phyloP scores from a whole-genome alignment of 2,329 filamentous ascomycete species.

The Aspergillus ibericus region DNA sequence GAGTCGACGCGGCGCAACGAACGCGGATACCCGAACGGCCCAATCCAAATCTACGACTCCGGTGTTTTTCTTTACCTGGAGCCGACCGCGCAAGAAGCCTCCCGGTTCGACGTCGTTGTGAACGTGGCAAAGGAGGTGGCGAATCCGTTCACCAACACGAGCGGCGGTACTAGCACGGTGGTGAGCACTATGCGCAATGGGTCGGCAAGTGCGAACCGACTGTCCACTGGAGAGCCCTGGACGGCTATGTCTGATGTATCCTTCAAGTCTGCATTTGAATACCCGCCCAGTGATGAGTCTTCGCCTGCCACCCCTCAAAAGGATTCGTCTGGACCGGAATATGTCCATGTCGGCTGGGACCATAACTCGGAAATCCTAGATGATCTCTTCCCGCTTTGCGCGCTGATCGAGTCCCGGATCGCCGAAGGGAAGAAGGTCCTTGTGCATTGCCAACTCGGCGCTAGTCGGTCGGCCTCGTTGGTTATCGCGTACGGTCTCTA shows the following conservation, averaged over 20 bases:
- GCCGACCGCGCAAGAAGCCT: slow-evolving; percentile 60
- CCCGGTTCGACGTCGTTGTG: slow-evolving; percentile 62
- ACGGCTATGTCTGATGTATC: slow-evolving; percentile 48
- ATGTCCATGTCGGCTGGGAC: slow-evolving; percentile 66
- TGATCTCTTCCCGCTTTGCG: slow-evolving; percentile 60
- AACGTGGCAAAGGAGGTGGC: slow-evolving; percentile 66
- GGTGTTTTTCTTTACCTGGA: slow-evolving; percentile 64
- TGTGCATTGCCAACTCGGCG: slow-evolving; percentile 65
- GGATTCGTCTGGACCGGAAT: slow-evolving; percentile 54
- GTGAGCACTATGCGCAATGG: slow-evolving; percentile 53
- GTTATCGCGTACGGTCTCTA: slow-evolving; percentile 66
- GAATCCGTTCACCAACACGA: slow-evolving; percentile 54
- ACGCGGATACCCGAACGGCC: slow-evolving; percentile 63
- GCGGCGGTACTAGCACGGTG: slow-evolving; percentile 38
- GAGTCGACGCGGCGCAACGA: slow-evolving; percentile 63
- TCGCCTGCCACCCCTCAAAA: slow-evolving; percentile 34
- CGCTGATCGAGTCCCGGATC: slow-evolving; percentile 61
- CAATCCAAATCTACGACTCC: slow-evolving; percentile 63
- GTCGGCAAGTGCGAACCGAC: slow-evolving; percentile 31
- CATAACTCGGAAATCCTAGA: slow-evolving; percentile 68
- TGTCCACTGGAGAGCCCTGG: slow-evolving; percentile 42
- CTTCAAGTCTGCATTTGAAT: slow-evolving; percentile 53
- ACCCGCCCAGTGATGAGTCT: slow-evolving; percentile 31
- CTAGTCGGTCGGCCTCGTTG: slow-evolving; percentile 65
- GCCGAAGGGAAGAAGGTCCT: slow-evolving; percentile 60